phyloP scores from a whole-genome alignment of 768 basidiomycete genomes.

The Lentinula raphanica region DNA sequence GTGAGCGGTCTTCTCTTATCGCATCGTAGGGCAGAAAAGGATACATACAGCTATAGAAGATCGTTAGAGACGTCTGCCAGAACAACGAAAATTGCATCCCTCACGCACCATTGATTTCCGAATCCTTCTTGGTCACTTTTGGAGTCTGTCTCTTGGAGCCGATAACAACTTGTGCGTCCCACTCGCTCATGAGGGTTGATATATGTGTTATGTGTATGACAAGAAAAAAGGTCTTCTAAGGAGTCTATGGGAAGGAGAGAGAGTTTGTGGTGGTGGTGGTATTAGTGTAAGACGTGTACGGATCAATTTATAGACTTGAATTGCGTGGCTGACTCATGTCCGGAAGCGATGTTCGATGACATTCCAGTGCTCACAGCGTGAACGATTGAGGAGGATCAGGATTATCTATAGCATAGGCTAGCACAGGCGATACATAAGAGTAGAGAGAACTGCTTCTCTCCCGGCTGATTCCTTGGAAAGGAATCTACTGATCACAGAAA shows the following conservation, averaged over 20 bases:
- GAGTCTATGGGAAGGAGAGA: slow-evolving; percentile 1
- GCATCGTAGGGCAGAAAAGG: not conserved
- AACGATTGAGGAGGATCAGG: no score
- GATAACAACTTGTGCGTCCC: slow-evolving; percentile 72
- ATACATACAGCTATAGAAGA: slow-evolving; percentile 47
- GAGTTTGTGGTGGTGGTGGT: not conserved
- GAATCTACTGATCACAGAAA: no score
- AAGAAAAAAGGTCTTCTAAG: not conserved
- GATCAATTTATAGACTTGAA: not conserved
- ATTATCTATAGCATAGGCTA: no score
- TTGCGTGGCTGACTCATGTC: slow-evolving; percentile 3
- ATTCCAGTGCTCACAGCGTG: not conserved
- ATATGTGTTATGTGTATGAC: not conserved
- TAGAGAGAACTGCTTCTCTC: no score
- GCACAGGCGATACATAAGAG: no score
- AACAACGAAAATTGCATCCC: slow-evolving; percentile 15
- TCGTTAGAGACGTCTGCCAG: not conserved
- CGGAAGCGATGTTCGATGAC: not conserved
- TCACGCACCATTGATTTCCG: slow-evolving; percentile 50
- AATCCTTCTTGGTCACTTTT: slow-evolving; percentile 59
- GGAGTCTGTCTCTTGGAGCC: slow-evolving; percentile 58
- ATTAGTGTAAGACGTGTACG: not conserved
- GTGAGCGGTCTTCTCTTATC: not conserved
- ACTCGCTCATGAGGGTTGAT: slow-evolving; percentile 50
- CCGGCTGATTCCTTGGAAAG: no score